Percentiles rank a stretch among this genome's conserved stretches.
phyloP scores from a whole-genome alignment of 2,329 filamentous ascomycete species.

The Claviceps sp. region DNA sequence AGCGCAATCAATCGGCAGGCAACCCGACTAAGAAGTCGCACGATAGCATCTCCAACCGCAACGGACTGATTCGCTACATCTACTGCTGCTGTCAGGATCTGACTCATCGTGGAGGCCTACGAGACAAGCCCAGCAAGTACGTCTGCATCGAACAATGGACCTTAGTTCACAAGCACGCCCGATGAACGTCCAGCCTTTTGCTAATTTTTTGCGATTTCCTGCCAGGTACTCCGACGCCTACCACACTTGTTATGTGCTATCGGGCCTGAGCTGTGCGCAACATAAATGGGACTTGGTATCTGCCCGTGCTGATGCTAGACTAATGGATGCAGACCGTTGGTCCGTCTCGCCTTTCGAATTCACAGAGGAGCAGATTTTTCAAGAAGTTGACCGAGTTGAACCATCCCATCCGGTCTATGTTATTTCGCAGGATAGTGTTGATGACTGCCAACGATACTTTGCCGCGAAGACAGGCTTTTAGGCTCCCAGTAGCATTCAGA shows the following conservation, averaged over 20 bases:
- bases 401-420: slow-evolving; percentile 76
- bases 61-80: slow-evolving; percentile 81
- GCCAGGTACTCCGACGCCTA: slow-evolving; percentile 68
- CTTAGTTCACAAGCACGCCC: not conserved
- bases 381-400: slow-evolving; percentile 54
- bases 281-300: slow-evolving; percentile 43
- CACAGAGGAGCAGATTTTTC: slow-evolving; percentile 48
- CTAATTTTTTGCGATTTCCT: slow-evolving; percentile 2
- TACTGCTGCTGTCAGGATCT: slow-evolving; percentile 74
- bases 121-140: slow-evolving; percentile 87
- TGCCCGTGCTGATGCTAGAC: slow-evolving; percentile 19
- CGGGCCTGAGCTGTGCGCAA: slow-evolving; percentile 72
- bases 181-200: not conserved
- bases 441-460: slow-evolving; percentile 53
- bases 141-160: slow-evolving; percentile 14
- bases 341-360: slow-evolving; percentile 35
- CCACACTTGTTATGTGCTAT: slow-evolving; percentile 84
- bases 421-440: slow-evolving; percentile 58
- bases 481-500: slow-evolving; percentile 7
- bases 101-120: slow-evolving; percentile 59
- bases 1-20: slow-evolving; percentile 15
- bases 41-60: slow-evolving; percentile 58
- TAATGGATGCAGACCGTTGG: slow-evolving; percentile 29
- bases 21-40: slow-evolving; percentile 17
- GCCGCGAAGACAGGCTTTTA: slow-evolving; percentile 43